phyloP scores from a whole-genome alignment of 2,329 filamentous ascomycete genomes.

The Ophiostoma tasmaniense region DNA sequence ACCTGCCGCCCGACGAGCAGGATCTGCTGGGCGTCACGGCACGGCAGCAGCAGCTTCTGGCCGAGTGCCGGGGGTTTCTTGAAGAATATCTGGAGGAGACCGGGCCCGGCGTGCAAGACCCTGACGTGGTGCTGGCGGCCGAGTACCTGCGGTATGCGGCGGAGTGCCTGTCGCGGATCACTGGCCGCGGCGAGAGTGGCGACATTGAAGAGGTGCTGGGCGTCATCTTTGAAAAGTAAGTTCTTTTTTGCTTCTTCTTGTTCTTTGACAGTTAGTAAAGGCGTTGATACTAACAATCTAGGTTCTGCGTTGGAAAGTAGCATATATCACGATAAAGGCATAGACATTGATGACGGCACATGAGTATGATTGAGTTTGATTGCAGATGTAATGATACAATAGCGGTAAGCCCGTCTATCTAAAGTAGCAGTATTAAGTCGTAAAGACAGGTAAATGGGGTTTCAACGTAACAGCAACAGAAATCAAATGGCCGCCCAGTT shows the following conservation, averaged over 20 bases:
- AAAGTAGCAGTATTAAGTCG: neutral
- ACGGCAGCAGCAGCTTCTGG: slow-evolving; percentile 74
- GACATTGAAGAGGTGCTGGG: slow-evolving; percentile 95
- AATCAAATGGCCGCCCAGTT: neutral
- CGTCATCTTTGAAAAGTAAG: slow-evolving; percentile 94
- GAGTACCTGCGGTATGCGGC: slow-evolving; percentile 80
- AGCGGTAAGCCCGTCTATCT: neutral
- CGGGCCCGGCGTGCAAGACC: slow-evolving; percentile 19
- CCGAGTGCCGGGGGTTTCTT: slow-evolving; percentile 62
- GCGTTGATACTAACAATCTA: slow-evolving; percentile 19
- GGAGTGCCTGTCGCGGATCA: slow-evolving; percentile 74
- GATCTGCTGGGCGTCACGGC: slow-evolving; percentile 86
- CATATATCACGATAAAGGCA: neutral
- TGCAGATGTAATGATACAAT: neutral
- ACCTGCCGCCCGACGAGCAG: slow-evolving; percentile 61
- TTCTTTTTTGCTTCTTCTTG: slow-evolving; percentile 22
- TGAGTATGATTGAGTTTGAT: neutral
- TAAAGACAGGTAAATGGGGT: neutral
- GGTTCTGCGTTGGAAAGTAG: slow-evolving; percentile 41
- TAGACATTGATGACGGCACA: neutral
- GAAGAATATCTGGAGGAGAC: slow-evolving; percentile 60
- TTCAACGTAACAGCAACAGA: slow-evolving; percentile 8
- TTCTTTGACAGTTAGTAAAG: too few relatives aligned
- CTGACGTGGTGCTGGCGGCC: slow-evolving; percentile 80
- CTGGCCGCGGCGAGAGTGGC: slow-evolving; percentile 71